Evolutionary conservation across 768 basidiomycete species (phyloP), one percentile per base, ranked within the genome.

Genomic region (Kwoniella bestiolae): DNA sequence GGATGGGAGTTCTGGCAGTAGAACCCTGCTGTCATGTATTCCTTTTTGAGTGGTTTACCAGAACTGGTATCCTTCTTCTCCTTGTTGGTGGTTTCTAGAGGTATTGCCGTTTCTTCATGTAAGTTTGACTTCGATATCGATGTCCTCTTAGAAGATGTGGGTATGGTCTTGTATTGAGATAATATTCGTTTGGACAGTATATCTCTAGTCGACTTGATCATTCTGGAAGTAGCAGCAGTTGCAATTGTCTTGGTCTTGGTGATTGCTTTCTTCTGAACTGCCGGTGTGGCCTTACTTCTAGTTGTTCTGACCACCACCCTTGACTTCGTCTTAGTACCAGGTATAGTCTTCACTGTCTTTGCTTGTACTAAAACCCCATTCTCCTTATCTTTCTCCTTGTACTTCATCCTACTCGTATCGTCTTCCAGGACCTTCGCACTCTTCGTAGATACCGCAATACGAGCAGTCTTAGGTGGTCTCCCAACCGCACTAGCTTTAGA

Each of bases 1-100:
- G 67, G 71, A 34, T 66, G 47, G 25, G 69, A 60, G 56, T 77
- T 64, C 56, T 77, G 75, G 35, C 75, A 77, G 59, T 77, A 77
- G 38, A 77, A 70, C 11, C 75, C 75, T 25, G 75, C 62, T 23
- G 56, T 38, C 69, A 77, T 72, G 49, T 72, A 77, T 32, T 68
- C 65, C 53, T 77, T 77, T 26, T 53, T 65, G 3, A 51, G 50
- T 12, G 53, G 3, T 59, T 53, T 65, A 25, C 8, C 14, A 41
- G 3, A 14, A 41, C 38, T 41, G 14, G 12, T 5, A 41, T 29
- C 21, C n/a, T n/a, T n/a, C n/a, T n/a, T n/a, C n/a, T n/a, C n/a
- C n/a, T n/a, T n/a, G n/a, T n/a, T n/a, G n/a, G n/a, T n/a, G n/a
- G n/a, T n/a, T n/a, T n/a, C n/a, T n/a, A n/a, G n/a, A n/a, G n/a